Conservation (phyloP, 73 alveolate species). For the Paramecium sexaurelia region DNA sequence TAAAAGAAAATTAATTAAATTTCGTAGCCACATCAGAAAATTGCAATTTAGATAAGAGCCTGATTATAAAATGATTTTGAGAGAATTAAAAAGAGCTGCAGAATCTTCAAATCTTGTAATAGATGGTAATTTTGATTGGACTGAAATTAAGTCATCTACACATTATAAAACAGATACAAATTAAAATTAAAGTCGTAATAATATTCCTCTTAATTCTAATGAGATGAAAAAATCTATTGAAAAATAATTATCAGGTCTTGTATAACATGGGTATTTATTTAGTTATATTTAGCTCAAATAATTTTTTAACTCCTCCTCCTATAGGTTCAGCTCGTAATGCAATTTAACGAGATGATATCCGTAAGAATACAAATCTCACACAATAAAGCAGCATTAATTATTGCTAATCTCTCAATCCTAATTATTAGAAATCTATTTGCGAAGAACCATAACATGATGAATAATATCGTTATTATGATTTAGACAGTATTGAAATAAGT, state of each 20-base stretch:
- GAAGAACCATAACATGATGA: not conserved
- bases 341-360: not conserved
- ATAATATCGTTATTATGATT: not conserved
- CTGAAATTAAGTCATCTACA: slow-evolving; percentile 19
- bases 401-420: slow-evolving; percentile 44
- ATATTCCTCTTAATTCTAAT: not conserved
- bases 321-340: not conserved
- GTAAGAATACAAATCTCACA: not conserved
- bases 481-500: not conserved
- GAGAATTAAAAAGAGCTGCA: slow-evolving; percentile 62
- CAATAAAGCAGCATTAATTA: not conserved
- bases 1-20: slow-evolving; percentile 39
- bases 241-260: slow-evolving; percentile 32
- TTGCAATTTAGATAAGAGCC: slow-evolving; percentile 71
- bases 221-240: slow-evolving; percentile 53
- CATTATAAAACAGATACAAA: slow-evolving; percentile 31
- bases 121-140: slow-evolving; percentile 79
- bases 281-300: not conserved
- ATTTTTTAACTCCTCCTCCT: slow-evolving; percentile 46
- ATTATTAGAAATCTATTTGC: not conserved
- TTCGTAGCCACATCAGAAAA: slow-evolving; percentile 61
- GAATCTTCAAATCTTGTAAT: slow-evolving; percentile 39
- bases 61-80: slow-evolving; percentile 69
- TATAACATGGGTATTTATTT: not conserved
- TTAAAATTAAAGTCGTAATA: slow-evolving; percentile 5